Evolutionary conservation across 2,329 filamentous ascomycete genomes (phyloP), one percentile per base, ranked within the genome.

Genomic region (Scedosporium apiospermum): DNA sequence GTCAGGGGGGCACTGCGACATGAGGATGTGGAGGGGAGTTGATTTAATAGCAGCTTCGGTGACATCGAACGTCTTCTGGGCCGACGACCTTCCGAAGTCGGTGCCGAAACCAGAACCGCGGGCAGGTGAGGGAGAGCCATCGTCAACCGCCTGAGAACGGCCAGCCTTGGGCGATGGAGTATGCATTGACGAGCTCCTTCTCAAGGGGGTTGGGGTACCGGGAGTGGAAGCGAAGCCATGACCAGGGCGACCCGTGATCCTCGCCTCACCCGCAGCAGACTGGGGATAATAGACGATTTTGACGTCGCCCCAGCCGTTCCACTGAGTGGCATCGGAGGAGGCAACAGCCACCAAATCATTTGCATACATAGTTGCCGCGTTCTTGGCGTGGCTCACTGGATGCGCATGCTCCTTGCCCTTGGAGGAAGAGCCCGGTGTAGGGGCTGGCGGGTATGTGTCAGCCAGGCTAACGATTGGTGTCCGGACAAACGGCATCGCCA

Each of bases 401-500:
- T 69, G 67, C 2, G 77, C 72, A 73, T 89, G 93, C 12, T 96
- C 91, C 73, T 93, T 96, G 58, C 83, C 86, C 75, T 96, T 96
- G 62, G 76, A 76, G 23, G 77, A 72, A n/a, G 85, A 83, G 12
- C 79, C 79, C 2, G 64, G 61, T 42, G 75, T 78, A 14, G 85
- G 82, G 4, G 82, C 78, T 7, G 79, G 71, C n/a, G 83, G 74
- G 4, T 75, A 70, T 16, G 82, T 72, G 51, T 84, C 85, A 3
- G 78, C 72, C 34, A 81, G 71, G 64, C 79, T 83, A 46, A 78
- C 71, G 27, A 84, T 78, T 1, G 82, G 80, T 1, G 86, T 89
- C 75, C 91, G 96, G 57, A 87, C 80, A 71, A 98, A 96, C 6
- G 93, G 91, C 63, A 87, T 78, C 5, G 93, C 88, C 61, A 99